Evolutionary conservation across 495 filamentous ascomycete genomes (phyloP).

Genomic region (Penicillium salamii): DNA sequence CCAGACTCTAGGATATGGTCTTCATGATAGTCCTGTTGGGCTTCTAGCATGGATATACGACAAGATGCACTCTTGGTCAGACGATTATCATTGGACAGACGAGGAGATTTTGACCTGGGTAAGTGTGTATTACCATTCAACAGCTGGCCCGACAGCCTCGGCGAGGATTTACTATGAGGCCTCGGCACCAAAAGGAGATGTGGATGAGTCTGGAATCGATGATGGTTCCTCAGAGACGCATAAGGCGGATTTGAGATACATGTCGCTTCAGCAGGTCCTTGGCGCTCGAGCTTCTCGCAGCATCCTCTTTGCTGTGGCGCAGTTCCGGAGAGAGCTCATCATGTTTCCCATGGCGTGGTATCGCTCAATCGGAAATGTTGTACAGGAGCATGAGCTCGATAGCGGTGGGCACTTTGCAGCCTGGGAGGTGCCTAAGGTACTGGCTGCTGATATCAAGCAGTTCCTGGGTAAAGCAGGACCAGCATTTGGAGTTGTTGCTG

Average conservation of each 20-base stretch:
- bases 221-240: not conserved
- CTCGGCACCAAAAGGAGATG: constrained; percentile 19
- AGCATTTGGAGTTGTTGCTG: constrained; percentile 37
- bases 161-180: constrained; percentile 51
- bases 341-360: constrained; percentile 41
- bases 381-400: constrained; percentile 40
- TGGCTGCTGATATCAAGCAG: constrained; percentile 38
- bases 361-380: constrained; percentile 37
- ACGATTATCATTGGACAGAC: constrained; percentile 51
- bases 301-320: constrained; percentile 42
- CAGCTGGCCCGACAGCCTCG: constrained; percentile 47
- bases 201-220: constrained; percentile 7
- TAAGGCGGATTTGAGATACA: constrained; percentile 12
- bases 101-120: constrained; percentile 57
- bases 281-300: constrained; percentile 13
- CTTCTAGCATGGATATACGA: constrained; percentile 56
- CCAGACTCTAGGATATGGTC: constrained; percentile 47
- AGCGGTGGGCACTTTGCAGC: constrained; percentile 53
- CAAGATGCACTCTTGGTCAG: constrained; percentile 51
- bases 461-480: constrained; percentile 44
- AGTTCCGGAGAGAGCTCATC: constrained; percentile 44
- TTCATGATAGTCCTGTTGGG: constrained; percentile 50
- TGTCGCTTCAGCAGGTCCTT: constrained; percentile 12
- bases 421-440: constrained; percentile 45
- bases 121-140: constrained; percentile 51